Evolutionary conservation across 208 protist genomes (phyloP), one percentile per base, ranked within the genome.

Genomic region (Trypanosoma vivax): DNA sequence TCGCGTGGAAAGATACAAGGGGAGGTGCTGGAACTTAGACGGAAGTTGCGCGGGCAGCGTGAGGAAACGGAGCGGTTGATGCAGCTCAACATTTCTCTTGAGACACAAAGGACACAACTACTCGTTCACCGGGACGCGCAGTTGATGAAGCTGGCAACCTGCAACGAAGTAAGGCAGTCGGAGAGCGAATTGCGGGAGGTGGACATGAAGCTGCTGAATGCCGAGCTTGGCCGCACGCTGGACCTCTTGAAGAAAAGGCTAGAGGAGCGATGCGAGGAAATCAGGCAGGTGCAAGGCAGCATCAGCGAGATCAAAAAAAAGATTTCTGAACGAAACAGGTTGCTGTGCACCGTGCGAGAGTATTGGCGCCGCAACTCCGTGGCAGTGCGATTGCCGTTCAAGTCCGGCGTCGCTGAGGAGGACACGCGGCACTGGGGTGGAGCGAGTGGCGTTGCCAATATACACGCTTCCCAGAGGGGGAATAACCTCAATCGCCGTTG

Each of bases 361-460:
- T 88, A 88, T 62, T 88, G 80, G 80, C 65, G 70, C 3, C 68
- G 56, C 38, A 84, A 84, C 46, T 73, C 64, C 1, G 53, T 49
- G 9, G 57, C 63, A 13, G 54, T 83, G 29, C 52, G 35, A 13
- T 19, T 24, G 31, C 13, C n/a, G 3, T 31, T 33, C 14, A n/a
- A 16, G 3, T 18, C 42, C 5, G 6, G 37, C 3, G 13, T 7
- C 19, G 14, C n/a, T n/a, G n/a, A n/a, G n/a, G n/a, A n/a, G n/a
- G n/a, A n/a, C n/a, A n/a, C n/a, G n/a, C n/a, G n/a, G n/a, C n/a
- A n/a, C n/a, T n/a, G n/a, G n/a, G n/a, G n/a, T n/a, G n/a, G n/a
- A n/a, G n/a, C n/a, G n/a, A n/a, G n/a, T n/a, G n/a, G n/a, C n/a
- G n/a, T n/a, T n/a, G n/a, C n/a, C n/a, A n/a, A n/a, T n/a, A n/a